Conservation (phyloP, 495 filamentous ascomycete species). For the Apodospora peruviana region DNA sequence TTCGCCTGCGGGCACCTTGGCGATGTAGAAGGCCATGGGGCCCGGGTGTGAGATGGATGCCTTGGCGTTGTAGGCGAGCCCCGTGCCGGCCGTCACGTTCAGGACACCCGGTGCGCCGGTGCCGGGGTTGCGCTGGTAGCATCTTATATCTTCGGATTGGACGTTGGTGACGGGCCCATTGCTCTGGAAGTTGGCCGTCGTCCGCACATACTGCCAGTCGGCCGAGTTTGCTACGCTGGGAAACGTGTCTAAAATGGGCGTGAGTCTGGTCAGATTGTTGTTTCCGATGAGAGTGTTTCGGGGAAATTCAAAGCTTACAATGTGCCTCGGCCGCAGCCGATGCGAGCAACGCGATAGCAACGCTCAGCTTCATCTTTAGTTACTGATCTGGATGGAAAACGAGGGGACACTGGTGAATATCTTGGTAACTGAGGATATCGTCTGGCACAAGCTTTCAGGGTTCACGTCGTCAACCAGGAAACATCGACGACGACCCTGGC, state of each 20-base stretch:
- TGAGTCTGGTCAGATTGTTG: background rate
- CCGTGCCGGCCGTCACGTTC: slow-evolving; percentile 40
- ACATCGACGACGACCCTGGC: background rate
- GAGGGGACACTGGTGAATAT: background rate
- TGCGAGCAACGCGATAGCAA: slow-evolving; percentile 26
- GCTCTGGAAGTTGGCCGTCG: slow-evolving; percentile 44
- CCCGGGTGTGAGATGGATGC: slow-evolving; percentile 46
- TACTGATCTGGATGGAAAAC: background rate
- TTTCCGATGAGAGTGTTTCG: background rate
- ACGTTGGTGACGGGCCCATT: slow-evolving; percentile 49
- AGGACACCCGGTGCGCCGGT: slow-evolving; percentile 29
- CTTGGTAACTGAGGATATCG: background rate
- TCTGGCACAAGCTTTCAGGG: no score
- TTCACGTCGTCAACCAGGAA: no score
- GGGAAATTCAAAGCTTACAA: slow-evolving; percentile 22
- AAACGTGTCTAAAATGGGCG: slow-evolving; percentile 17
- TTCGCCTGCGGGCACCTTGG: slow-evolving; percentile 44
- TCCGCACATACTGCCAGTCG: slow-evolving; percentile 46
- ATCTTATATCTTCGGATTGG: slow-evolving; percentile 40
- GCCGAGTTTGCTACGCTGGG: slow-evolving; percentile 26
- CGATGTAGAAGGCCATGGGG: slow-evolving; percentile 49
- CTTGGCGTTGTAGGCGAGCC: slow-evolving; percentile 38
- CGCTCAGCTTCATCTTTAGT: slow-evolving; percentile 31
- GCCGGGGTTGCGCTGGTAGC: slow-evolving; percentile 43
- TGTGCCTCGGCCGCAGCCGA: slow-evolving; percentile 34